Base-by-base conservation (phyloP, 176 grass and related monocot genomes). In the Aechmea fasciata region DNA sequence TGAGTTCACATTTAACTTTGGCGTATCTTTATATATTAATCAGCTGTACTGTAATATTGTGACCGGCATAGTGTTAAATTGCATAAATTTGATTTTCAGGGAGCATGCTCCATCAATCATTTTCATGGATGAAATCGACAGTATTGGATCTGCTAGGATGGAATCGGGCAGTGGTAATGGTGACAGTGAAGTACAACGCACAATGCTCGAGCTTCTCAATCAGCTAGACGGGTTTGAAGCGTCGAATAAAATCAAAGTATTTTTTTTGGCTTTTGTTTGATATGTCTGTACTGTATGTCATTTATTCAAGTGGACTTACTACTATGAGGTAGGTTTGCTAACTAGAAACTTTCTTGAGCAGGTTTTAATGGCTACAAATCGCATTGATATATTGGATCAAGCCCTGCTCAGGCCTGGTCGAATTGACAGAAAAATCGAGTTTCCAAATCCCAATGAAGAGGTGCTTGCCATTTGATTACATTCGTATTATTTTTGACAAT, bases 221-320 rank as follows among this genome's bases (percentile, higher is more conserved):
- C 93, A 97, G 76, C 93, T 97, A 72, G 93, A 97, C 90, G 93
- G 93, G 70, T 97, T 97, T 85, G 93, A 97, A 83, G 93, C 93
- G 66, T 97, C 93, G 80, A 97, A 97, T 69, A 97, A 97, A 79
- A 97, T 97, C 74, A 97, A 97, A 84, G 94, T 88, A 61, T 24
- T 68, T 67, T 2, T n/a, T 19, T 48, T 62, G 3, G 71, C 29
- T 73, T 74, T 47, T 50, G n/a, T 6, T 59, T 59, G 1, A 18
- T 59, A 20, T 15, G 13, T 17, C 19, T 13, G 54, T 41, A 41
- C 29, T 33, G 29, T 33, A 33, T 33, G 29, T 41, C 33, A 41
- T 41, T 41, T 41, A 41, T 41, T 41, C 33, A 41, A 41, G 33
- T 41, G 33, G 33, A 41, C 33, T 41, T 41, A 41, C 33, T 7